A percentile compares a stretch with the other conserved stretches of the same genome.
Conservation (phyloP, 2,329 filamentous ascomycete species). For the Colletotrichum tabaci region DNA sequence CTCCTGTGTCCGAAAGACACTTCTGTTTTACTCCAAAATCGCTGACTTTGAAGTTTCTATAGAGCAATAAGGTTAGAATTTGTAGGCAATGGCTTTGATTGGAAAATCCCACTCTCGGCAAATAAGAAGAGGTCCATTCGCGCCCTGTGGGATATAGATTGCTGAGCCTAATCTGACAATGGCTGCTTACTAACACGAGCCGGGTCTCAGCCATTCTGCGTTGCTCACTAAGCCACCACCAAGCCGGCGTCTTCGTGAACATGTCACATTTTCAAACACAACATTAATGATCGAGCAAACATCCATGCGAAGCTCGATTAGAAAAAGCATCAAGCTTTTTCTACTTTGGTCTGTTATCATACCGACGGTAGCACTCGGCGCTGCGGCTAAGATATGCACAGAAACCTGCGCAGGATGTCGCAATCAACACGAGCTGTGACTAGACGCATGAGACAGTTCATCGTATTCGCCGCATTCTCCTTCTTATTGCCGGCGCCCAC, state of each 20-base stretch:
- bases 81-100: too few species aligned
- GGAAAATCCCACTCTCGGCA: too few species aligned
- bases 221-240: background rate
- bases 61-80: too few species aligned
- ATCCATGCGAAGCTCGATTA: too few species aligned
- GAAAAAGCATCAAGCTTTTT: too few species aligned
- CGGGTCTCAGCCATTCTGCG: background rate
- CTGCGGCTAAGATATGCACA: background rate
- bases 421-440: background rate
- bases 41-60: too few species aligned
- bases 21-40: too few species aligned
- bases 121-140: too few species aligned
- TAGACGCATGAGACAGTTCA: background rate
- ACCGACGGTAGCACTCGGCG: too few species aligned
- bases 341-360: too few species aligned
- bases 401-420: background rate
- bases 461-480: background rate
- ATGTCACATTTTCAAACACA: background rate
- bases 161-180: background rate
- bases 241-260: background rate
- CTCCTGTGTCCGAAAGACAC: too few species aligned
- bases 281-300: background rate
- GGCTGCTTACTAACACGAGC: background rate
- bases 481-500: background rate
- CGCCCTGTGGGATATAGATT: too few species aligned